Evolutionary conservation across 1,284 basidiomycete species (phyloP), one percentile per base, ranked within the genome.

Genomic region (Bondarzewia mesenterica): DNA sequence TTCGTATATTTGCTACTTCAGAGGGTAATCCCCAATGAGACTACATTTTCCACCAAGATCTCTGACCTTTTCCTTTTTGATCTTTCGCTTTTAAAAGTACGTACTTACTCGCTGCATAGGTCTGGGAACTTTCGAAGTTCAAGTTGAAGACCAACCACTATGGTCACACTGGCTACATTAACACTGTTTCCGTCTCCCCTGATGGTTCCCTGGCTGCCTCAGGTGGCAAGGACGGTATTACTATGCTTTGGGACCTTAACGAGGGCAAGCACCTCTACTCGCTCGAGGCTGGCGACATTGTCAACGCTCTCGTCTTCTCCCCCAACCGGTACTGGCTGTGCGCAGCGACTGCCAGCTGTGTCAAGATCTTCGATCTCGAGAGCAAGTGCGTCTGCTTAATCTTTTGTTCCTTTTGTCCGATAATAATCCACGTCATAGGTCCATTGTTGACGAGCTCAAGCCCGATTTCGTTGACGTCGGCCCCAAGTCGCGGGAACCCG

Each of bases 201-300:
- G 96, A 99, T 67, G 96, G 96, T 58, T 99, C 96, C 44, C 85
- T 99, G 63, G 95, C 95, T 64, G 96, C 96, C 48, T 99, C 96
- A 43, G 96, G 96, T 66, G 96, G 96, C 63, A 98, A 98, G 77
- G 96, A 99, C 69, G 93, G 93, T 57, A 95, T 99, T 73, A 97
- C 94, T 67, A 99, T 99, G 96, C 89, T 99, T 56, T 99, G 95
- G 96, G 96, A 99, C 71, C 78, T 99, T 61, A 98, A 98, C 73
- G 96, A 99, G 77, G 94, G 93, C 80, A 99, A 99, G 79, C 95
- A 99, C 82, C 85, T 99, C 63, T 99, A 99, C 84, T 97, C 93
- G 53, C 89, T 99, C 57, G 96, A 99, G 73, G 96, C 96, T 48
- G 94, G 94, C 58, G 93, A 99, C 71, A 80, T 93, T 60, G 93